These are phyloP conservation scores for Draba incana DNA, from an alignment of 345 rosid genomes.

Conservation along the genomic window DNA sequence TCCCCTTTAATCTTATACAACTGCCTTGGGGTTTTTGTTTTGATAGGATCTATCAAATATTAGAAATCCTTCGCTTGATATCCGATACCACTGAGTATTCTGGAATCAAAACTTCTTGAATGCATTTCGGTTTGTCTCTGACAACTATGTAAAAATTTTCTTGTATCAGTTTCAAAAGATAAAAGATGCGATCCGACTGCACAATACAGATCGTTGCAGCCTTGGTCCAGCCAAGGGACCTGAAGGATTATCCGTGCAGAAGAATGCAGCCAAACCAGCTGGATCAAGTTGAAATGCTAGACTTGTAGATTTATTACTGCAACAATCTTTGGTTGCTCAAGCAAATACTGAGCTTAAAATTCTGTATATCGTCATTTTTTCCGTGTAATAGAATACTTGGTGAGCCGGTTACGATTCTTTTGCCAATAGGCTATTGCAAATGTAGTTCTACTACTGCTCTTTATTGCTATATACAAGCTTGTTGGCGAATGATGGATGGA, in stretches of 20 bases:
- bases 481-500: conserved; percentile 3
- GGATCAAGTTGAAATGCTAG: conserved; percentile 43
- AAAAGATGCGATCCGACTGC: conserved; percentile 74
- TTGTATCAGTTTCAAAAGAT: conserved; percentile 83
- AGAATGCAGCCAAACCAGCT: conserved; percentile 46
- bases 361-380: conserved; percentile 37
- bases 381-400: conserved; percentile 23
- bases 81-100: neutral
- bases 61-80: neutral
- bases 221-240: conserved; percentile 57
- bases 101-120: neutral
- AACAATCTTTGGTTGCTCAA: conserved; percentile 34
- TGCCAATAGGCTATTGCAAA: conserved; percentile 20
- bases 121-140: conserved; percentile 14
- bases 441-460: conserved; percentile 4
- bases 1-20: neutral
- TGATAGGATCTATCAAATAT: neutral
- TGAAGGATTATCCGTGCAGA: conserved; percentile 51
- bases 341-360: conserved; percentile 34
- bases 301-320: conserved; percentile 20
- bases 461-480: conserved; percentile 4
- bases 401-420: conserved; percentile 5
- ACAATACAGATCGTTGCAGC: conserved; percentile 66
- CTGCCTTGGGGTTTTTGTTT: neutral
- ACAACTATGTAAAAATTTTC: conserved; percentile 3